These are phyloP conservation scores for Elsinoe perseae DNA, from an alignment of 2,329 filamentous ascomycete species.

Conservation along the genomic window DNA sequence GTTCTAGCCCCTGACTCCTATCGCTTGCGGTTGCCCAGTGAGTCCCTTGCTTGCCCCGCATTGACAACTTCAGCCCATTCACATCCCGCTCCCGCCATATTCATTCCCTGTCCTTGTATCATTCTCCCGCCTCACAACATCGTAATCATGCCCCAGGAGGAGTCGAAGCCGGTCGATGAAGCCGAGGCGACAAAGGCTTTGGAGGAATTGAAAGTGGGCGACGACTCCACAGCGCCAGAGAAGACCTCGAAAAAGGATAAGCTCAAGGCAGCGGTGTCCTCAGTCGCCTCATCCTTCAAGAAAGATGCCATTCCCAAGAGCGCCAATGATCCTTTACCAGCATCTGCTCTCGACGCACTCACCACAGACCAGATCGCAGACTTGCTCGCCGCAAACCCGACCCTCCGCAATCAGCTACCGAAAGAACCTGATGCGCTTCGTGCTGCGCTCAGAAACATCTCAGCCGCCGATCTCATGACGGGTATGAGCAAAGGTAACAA, in stretches of 20 bases:
- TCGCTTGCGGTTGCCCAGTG: not conserved
- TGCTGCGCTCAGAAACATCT: conserved; percentile 53
- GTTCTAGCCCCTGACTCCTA: not conserved
- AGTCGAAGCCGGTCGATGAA: conserved; percentile 56
- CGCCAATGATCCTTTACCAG: conserved; percentile 16
- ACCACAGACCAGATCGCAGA: conserved; percentile 16
- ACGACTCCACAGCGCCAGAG: conserved; percentile 4
- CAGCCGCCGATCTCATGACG: conserved; percentile 64
- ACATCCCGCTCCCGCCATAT: not conserved
- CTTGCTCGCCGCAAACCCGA: conserved; percentile 18
- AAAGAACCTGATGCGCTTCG: conserved; percentile 24
- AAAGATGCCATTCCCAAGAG: conserved; percentile 17
- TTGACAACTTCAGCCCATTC: not conserved
- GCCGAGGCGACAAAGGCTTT: conserved; percentile 39
- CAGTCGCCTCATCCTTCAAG: conserved; percentile 15
- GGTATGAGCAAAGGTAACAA: conserved; percentile 77
- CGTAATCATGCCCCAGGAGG: conserved; percentile 45
- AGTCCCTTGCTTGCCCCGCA: not conserved
- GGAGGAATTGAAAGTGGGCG: conserved; percentile 41
- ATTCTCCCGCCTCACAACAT: not conserved
- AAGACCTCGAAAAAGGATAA: conserved; percentile 52
- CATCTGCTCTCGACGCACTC: conserved; percentile 15
- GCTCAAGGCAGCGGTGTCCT: conserved; percentile 33
- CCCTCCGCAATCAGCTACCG: conserved; percentile 16
- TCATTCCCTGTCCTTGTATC: not conserved